Evolutionary conservation across 192 early-diverging fungal genomes (phyloP), one percentile per base, ranked within the genome.

Genomic region (Gigaspora rosea): DNA sequence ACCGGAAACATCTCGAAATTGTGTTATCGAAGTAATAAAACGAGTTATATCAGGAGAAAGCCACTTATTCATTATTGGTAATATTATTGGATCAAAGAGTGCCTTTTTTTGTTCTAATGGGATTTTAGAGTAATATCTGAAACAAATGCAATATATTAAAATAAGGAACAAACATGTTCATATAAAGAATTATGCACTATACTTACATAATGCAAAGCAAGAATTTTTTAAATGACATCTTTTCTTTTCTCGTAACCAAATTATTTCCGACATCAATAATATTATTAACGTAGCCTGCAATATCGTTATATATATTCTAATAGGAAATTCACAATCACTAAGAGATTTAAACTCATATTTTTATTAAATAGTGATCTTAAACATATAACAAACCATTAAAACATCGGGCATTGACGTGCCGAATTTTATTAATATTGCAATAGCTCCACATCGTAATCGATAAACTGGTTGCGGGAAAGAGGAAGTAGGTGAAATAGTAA

Each of bases 291-390:
- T 69, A 51, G 13, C 13, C 22, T 50, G n/a, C 20, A 9, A 69
- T 69, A 33, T 69, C 67, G n/a, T 18, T 20, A 27, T 69, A 69
- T 51, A 69, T 50, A 51, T 33, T 51, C 67, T 69, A 69, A 67
- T 47, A 27, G 1, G 27, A 69, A 51, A 51, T 13, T 12, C 20
- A 49, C 9, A 8, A 22, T 49, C 12, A 18, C 15, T 52, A 52
- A 56, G 3, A 56, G 4, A 15, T 15, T 56, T 56, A 15, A 48
- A 32, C 22, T 5, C 11, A 51, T 1, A 69, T 27, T n/a, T 20
- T 1, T 22, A 69, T 12, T 51, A 48, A 13, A 69, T 69, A 20
- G 16, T 12, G 49, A 69, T 69, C 22, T 10, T 4, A 69, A 69
- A 15, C 2, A 18, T 32, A 18, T 69, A 49, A 49, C 10, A 27